Base-by-base conservation (phyloP, 2,329 filamentous ascomycete species). In the Aureobasidium sp. region DNA sequence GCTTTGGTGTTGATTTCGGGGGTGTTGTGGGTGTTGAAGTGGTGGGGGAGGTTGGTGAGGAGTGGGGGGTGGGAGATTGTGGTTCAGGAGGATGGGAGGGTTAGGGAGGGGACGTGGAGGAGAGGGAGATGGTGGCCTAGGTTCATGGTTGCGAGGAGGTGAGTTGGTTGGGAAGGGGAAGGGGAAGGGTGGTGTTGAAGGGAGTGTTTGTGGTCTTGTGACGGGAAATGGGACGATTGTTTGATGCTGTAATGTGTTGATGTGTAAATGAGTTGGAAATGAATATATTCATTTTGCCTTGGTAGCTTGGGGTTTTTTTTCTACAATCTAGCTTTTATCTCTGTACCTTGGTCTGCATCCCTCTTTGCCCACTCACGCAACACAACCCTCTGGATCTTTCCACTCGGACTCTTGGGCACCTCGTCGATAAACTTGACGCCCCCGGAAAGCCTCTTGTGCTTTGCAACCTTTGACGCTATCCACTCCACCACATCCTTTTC, bases 291-390 rank as follows among this genome's bases (percentile, higher is more conserved):
- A 17, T n/a, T 27, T 27, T 27, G 22, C 4, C 42, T 45, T 17
- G 22, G 22, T 25, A 25, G 22, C 22, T 25, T 25, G 22, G 22
- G 22, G 22, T 25, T 25, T 25, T 29, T 27, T 20, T 41, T 55
- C 39, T 61, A 66, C 41, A 66, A 66, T 62, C 67, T 72, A 8
- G 65, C 64, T 42, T 63, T 67, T 42, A 63, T 44, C 14, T 22
- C 65, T 37, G 66, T 65, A 57, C 75, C 68, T 44, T 66, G 70
- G 53, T 73, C 67, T 14, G 56, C 79, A 70, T 85, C 83, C 63
- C 74, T 73, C 72, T 82, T 83, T 7, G 82, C 78, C 82, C 81
- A 84, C 47, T 84, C 80, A 66, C 79, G 78, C 73, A 85, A 74
- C 6, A 79, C 69, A 66, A 83, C 83, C 53, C 82, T 74, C 69